A percentile compares a stretch with the other conserved stretches of the same genome.
These are phyloP conservation scores for Colletotrichum echinochloae DNA, from an alignment of 2,329 filamentous ascomycete genomes.

Conservation along the genomic window DNA sequence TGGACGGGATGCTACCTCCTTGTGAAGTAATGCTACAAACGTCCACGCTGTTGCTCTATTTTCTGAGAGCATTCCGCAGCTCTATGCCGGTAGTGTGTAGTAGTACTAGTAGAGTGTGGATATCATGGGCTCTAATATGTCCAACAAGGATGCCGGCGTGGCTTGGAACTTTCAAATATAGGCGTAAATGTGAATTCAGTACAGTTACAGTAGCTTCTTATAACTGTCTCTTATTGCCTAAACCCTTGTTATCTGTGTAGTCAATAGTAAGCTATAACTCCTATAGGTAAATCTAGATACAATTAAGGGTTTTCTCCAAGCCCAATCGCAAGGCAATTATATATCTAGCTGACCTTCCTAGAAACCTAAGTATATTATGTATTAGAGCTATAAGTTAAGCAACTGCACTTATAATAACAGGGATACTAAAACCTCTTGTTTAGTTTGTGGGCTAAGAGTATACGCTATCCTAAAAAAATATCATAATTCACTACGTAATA, in stretches of 20 bases:
- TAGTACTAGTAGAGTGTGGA: neutral
- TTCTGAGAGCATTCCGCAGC: neutral
- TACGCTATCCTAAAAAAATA: neutral
- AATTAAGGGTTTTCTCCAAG: neutral
- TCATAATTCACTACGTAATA: neutral
- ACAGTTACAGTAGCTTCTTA: neutral
- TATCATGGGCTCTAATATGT: neutral
- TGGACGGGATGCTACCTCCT: no score
- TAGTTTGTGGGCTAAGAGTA: neutral
- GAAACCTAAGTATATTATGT: neutral
- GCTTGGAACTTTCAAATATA: neutral
- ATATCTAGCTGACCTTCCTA: neutral
- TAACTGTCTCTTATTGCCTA: neutral
- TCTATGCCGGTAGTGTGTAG: neutral
- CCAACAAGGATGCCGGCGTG: neutral
- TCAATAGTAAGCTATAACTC: neutral
- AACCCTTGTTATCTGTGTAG: neutral
- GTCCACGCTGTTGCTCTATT: no score
- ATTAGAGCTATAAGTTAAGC: neutral
- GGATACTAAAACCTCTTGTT: neutral
- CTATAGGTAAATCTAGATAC: neutral
- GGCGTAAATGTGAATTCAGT: neutral
- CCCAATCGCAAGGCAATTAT: neutral
- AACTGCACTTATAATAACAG: neutral
- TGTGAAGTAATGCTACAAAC: neutral